Conservation (phyloP, 106 monocot genomes). For the Apostasia shenzhenica region DNA sequence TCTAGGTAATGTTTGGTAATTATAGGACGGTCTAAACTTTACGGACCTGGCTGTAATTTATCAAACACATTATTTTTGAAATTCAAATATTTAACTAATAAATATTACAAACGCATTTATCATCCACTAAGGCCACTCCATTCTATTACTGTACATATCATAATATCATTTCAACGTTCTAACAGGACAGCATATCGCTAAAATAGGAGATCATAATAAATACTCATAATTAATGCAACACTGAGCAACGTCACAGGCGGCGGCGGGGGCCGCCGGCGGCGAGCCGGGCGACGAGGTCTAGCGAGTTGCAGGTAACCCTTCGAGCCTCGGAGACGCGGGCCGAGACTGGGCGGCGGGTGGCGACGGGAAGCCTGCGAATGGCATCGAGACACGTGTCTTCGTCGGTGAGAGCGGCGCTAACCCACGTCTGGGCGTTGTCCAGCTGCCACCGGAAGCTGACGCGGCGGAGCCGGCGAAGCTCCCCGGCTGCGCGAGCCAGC, state of each 20-base stretch:
- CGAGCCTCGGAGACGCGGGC: slow-evolving; percentile 17
- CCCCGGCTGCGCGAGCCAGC: slow-evolving; percentile 14
- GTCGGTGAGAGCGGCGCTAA: slow-evolving; percentile 39
- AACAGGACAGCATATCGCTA: too few species aligned
- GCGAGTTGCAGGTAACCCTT: slow-evolving; percentile 27
- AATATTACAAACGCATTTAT: too few species aligned
- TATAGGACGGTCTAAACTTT: too few species aligned
- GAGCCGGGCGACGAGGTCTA: slow-evolving; percentile 31
- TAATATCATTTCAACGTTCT: too few species aligned
- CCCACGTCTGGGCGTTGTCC: slow-evolving; percentile 42
- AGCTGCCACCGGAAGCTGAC: slow-evolving; percentile 22
- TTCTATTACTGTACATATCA: too few species aligned
- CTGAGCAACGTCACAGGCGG: background rate
- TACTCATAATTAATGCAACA: too few species aligned
- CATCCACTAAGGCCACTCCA: too few species aligned
- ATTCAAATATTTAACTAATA: too few species aligned
- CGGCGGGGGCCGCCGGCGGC: background rate
- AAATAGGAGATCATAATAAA: too few species aligned
- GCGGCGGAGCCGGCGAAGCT: slow-evolving; percentile 21
- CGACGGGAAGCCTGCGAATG: slow-evolving; percentile 2
- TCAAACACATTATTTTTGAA: too few species aligned
- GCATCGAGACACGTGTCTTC: slow-evolving; percentile 33
- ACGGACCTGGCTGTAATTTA: too few species aligned
- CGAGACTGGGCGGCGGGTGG: slow-evolving; percentile 5
- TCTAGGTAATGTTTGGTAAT: too few species aligned